Conservation (phyloP, 2,329 filamentous ascomycete species). For the Aspergillus japonicus region DNA sequence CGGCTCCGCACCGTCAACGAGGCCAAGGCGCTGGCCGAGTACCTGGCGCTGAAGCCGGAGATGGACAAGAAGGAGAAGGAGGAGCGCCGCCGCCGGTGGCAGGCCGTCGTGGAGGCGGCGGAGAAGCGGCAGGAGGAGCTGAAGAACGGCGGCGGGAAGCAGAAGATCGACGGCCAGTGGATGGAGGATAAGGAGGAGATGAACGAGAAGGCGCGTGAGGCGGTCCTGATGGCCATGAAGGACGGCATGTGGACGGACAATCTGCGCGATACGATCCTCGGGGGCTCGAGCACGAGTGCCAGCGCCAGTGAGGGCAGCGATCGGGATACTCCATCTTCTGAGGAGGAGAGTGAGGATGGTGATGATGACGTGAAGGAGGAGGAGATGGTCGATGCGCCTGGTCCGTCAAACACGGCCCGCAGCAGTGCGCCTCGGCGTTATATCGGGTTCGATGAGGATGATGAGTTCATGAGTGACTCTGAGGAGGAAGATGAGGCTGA, state of each 20-base stretch:
- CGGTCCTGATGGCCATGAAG: constrained; percentile 70
- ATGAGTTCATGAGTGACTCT: constrained; percentile 48
- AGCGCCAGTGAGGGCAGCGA: constrained; percentile 42
- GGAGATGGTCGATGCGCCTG: constrained; percentile 32
- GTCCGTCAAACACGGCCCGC: constrained; percentile 25
- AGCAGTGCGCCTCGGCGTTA: constrained; percentile 38
- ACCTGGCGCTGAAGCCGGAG: constrained; percentile 90
- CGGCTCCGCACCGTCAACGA: constrained; percentile 89
- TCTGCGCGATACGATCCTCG: constrained; percentile 37
- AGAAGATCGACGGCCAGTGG: constrained; percentile 80
- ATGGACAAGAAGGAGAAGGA: constrained; percentile 96
- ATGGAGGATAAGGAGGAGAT: constrained; percentile 92
- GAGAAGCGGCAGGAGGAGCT: constrained; percentile 83
- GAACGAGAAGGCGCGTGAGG: constrained; percentile 77
- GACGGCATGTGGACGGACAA: constrained; percentile 51
- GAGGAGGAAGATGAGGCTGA: constrained; percentile 35
- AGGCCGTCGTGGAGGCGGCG: constrained; percentile 80
- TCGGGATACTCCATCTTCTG: constrained; percentile 26
- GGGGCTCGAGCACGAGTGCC: constrained; percentile 40
- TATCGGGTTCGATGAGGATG: constrained; percentile 51
- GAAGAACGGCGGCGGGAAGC: constrained; percentile 67
- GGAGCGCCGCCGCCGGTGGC: constrained; percentile 75
- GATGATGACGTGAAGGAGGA: constrained; percentile 42
- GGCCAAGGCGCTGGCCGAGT: constrained; percentile 92
- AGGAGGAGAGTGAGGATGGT: constrained; percentile 31